Conservation (phyloP, 805 yeast species). For the Kurtzmaniella fragi region DNA sequence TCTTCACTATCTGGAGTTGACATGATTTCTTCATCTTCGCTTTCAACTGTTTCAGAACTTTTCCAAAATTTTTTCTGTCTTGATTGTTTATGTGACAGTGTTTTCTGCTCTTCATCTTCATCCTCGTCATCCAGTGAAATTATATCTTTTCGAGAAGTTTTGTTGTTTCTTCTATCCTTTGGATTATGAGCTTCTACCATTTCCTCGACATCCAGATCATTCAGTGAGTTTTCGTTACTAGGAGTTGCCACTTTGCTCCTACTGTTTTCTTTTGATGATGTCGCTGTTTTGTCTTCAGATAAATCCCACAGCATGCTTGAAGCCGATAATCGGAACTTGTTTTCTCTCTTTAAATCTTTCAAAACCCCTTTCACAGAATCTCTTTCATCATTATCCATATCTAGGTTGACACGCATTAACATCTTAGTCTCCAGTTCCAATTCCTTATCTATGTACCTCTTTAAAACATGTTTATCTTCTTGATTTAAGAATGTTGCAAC, state of each 20-base stretch:
- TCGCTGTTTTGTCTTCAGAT: constrained; percentile 20
- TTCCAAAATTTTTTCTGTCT: background rate
- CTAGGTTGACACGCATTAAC: constrained; percentile 39
- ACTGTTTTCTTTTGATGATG: background rate
- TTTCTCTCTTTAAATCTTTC: constrained; percentile 19
- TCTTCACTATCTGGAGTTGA: constrained; percentile 9
- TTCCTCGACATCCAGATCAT: too few species aligned
- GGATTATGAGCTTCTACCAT: too few species aligned
- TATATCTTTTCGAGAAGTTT: background rate
- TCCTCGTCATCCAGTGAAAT: background rate
- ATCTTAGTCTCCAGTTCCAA: constrained; percentile 47
- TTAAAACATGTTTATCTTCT: constrained; percentile 73
- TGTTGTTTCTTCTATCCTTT: background rate
- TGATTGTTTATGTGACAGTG: too few species aligned
- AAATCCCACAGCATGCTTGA: constrained; percentile 39
- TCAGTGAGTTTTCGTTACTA: too few species aligned
- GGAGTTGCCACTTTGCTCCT: too few species aligned
- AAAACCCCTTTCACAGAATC: constrained; percentile 22
- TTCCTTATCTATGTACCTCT: constrained; percentile 56
- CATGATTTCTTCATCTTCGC: constrained; percentile 13
- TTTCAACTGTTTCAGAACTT: background rate
- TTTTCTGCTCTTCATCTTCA: constrained; percentile 2
- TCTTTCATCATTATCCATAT: constrained; percentile 36
- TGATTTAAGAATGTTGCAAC: constrained; percentile 69
- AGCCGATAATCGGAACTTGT: constrained; percentile 22